A percentile compares a stretch with the other conserved stretches of the same genome.
Evolutionary conservation across 2,329 filamentous ascomycete species (phyloP).

Genomic region (Arthroderma uncinatum): DNA sequence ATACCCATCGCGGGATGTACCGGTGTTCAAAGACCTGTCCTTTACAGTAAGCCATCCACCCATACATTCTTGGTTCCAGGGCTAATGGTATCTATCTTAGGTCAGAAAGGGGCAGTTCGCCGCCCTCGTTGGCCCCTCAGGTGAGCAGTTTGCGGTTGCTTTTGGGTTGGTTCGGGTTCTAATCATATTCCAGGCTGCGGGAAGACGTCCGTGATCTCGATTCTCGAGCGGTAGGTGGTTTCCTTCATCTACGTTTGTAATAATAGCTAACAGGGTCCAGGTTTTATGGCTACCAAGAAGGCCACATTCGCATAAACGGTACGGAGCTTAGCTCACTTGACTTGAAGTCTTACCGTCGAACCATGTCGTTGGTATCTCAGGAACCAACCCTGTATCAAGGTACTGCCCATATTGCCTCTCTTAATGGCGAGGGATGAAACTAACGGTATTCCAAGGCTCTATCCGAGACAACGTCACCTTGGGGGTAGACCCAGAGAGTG

Average conservation of each 20-base stretch:
- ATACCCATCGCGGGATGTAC: constrained; percentile 25
- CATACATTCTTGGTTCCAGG: not conserved
- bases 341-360: constrained; percentile 22
- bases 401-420: constrained; percentile 8
- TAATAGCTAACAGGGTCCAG: constrained; percentile 3
- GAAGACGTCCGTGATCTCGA: constrained; percentile 37
- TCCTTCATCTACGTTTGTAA: not conserved
- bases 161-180: not conserved
- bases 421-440: not conserved
- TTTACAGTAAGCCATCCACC: constrained; percentile 15
- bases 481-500: constrained; percentile 29
- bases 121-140: constrained; percentile 40
- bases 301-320: constrained; percentile 29
- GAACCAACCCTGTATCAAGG: constrained; percentile 38
- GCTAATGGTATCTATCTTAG: constrained; percentile 7
- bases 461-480: constrained; percentile 40
- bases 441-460: constrained; percentile 12
- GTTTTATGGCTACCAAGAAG: constrained; percentile 19
- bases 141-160: constrained; percentile 4
- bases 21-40: constrained; percentile 24
- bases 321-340: constrained; percentile 23
- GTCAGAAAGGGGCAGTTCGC: constrained; percentile 34
- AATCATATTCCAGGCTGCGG: constrained; percentile 27
- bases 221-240: constrained; percentile 30
- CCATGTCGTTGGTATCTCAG: constrained; percentile 31